phyloP scores from a whole-genome alignment of 2,329 filamentous ascomycete species.

The Passalora sequoiae region DNA sequence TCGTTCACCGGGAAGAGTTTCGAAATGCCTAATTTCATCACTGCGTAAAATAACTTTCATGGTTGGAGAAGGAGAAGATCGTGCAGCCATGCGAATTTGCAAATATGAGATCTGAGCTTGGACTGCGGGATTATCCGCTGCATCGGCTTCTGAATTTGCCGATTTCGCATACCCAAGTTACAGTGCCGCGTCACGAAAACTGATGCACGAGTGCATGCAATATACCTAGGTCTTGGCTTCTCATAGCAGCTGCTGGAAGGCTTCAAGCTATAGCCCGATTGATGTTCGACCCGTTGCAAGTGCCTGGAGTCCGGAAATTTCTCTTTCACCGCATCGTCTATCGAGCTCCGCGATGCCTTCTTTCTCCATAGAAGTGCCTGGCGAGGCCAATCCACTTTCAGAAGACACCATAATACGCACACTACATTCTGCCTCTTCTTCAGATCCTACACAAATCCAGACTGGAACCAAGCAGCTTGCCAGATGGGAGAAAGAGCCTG shows the following conservation, averaged over 20 bases:
- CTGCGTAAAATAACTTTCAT: constrained; percentile 54
- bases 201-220: too few species aligned
- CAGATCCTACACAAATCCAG: constrained; percentile 46
- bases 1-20: constrained; percentile 14
- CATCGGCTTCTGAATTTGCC: too few species aligned
- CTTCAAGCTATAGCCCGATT: too few species aligned
- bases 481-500: constrained; percentile 45
- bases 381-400: constrained; percentile 63
- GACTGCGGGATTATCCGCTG: constrained; percentile 6
- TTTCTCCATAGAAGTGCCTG: constrained; percentile 64
- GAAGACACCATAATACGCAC: constrained; percentile 45
- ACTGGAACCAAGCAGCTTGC: constrained; percentile 50
- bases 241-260: too few species aligned
- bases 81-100: neutral
- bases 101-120: too few species aligned
- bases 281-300: too few species aligned
- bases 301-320: too few species aligned
- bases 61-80: constrained; percentile 36
- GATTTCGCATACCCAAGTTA: too few species aligned
- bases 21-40: constrained; percentile 33
- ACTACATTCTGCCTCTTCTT: constrained; percentile 46
- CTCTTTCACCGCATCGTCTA: too few species aligned
- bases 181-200: too few species aligned
- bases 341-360: constrained; percentile 20
- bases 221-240: too few species aligned